These are phyloP conservation scores for Pueraria montana DNA, from an alignment of 306 rosid genomes.

Conservation along the genomic window DNA sequence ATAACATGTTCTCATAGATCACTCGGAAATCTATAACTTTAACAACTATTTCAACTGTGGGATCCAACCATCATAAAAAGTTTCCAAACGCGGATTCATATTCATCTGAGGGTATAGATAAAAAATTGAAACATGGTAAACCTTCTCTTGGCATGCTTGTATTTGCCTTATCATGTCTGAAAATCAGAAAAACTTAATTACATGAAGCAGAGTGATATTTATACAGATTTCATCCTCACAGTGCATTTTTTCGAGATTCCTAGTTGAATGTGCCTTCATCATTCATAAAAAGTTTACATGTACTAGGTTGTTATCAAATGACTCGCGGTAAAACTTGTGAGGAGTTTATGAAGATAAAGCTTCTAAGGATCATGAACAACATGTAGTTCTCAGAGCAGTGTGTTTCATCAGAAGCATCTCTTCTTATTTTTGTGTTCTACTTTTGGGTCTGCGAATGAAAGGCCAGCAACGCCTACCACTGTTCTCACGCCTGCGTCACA, in stretches of 20 bases:
- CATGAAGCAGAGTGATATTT: slow-evolving; percentile 34
- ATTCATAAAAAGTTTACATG: slow-evolving; percentile 19
- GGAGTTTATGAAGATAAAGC: slow-evolving; percentile 33
- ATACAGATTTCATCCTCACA: slow-evolving; percentile 25
- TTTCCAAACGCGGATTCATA: neutral
- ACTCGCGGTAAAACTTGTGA: slow-evolving; percentile 3
- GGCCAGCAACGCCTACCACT: slow-evolving; percentile 58
- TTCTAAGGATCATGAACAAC: slow-evolving; percentile 28
- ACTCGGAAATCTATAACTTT: neutral
- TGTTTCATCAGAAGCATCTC: slow-evolving; percentile 24
- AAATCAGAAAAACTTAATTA: slow-evolving; percentile 33
- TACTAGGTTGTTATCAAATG: slow-evolving; percentile 2
- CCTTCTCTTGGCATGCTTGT: slow-evolving; percentile 23
- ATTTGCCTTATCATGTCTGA: slow-evolving; percentile 26
- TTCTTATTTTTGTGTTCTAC: slow-evolving; percentile 41
- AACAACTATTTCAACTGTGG: neutral
- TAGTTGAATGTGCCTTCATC: neutral
- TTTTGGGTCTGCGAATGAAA: slow-evolving; percentile 50
- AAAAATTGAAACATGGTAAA: slow-evolving; percentile 23
- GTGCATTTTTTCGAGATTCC: neutral
- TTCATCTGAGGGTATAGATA: neutral
- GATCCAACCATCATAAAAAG: slow-evolving; percentile 1
- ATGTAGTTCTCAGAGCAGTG: neutral
- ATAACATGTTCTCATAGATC: neutral
- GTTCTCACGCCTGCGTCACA: slow-evolving; percentile 59